Conservation (phyloP, 352 stramenopile species). For the Phytophthora palmivora region DNA sequence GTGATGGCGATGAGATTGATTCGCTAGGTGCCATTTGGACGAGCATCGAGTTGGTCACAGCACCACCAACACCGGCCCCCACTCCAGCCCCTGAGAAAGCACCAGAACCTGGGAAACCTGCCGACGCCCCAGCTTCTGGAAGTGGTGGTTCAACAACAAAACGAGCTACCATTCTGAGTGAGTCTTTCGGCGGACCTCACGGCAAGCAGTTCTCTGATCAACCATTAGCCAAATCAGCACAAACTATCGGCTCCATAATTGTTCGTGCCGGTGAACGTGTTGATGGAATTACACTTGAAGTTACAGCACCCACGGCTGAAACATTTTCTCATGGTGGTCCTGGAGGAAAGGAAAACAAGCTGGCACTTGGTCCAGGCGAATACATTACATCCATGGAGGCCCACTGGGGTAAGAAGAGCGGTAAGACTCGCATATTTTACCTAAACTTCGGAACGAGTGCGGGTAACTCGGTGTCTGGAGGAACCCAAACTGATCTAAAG, state of each 20-base stretch:
- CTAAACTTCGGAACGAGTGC: slow-evolving; percentile 22
- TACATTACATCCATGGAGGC: slow-evolving; percentile 26
- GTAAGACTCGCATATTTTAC: slow-evolving; percentile 23
- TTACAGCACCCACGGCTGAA: slow-evolving; percentile 6
- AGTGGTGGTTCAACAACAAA: slow-evolving; percentile 2
- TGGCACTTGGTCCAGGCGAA: slow-evolving; percentile 10
- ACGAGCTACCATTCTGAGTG: slow-evolving; percentile 13
- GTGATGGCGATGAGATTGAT: slow-evolving; percentile 17
- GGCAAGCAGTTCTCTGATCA: slow-evolving; percentile 24
- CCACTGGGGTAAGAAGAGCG: slow-evolving; percentile 20
- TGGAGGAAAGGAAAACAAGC: slow-evolving; percentile 19
- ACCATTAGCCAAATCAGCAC: slow-evolving; percentile 5
- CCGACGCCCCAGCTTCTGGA: background rate
- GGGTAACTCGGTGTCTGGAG: slow-evolving; percentile 18
- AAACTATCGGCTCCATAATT: slow-evolving; percentile 13
- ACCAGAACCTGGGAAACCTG: slow-evolving; percentile 13
- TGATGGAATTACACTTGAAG: slow-evolving; percentile 13
- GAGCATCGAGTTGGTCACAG: slow-evolving; percentile 8
- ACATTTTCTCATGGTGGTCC: slow-evolving; percentile 20
- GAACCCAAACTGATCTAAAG: slow-evolving; percentile 22
- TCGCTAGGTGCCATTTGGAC: slow-evolving; percentile 9
- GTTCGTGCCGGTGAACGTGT: slow-evolving; percentile 16
- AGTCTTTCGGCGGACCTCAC: slow-evolving; percentile 17
- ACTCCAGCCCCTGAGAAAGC: slow-evolving; percentile 2
- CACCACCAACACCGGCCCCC: no score